These are phyloP conservation scores for Agastache rugosa DNA, from an alignment of 257 asterid genomes.

Conservation along the genomic window DNA sequence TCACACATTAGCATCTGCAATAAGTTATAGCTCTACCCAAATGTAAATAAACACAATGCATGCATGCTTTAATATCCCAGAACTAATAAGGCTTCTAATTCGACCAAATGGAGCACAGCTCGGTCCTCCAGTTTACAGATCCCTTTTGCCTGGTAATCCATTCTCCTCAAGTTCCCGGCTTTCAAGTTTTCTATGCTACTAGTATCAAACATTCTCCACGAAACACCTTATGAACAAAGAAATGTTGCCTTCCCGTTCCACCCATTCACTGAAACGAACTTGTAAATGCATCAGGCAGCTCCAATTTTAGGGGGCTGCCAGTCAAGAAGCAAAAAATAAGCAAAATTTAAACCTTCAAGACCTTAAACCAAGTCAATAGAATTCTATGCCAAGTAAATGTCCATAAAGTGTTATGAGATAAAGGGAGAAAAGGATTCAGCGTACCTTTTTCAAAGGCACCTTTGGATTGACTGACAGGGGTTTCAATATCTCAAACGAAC, in stretches of 20 bases:
- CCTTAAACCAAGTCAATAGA: neutral
- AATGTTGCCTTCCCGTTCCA: constrained; percentile 25
- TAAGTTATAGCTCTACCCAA: constrained; percentile 23
- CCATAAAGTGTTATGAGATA: neutral
- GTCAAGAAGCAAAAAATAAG: neutral
- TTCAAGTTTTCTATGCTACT: constrained; percentile 19
- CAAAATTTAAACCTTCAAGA: neutral
- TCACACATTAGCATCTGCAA: constrained; percentile 23
- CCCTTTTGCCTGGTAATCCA: constrained; percentile 31
- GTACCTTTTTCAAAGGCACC: constrained; percentile 68
- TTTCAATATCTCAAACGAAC: constrained; percentile 74
- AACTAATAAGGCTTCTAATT: constrained; percentile 32
- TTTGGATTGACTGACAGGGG: constrained; percentile 50
- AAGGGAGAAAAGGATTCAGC: neutral
- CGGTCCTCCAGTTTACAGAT: neutral
- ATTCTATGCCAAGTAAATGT: neutral
- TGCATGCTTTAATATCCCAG: constrained; percentile 29
- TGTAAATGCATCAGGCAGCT: constrained; percentile 38
- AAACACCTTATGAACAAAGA: constrained; percentile 22
- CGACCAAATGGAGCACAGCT: constrained; percentile 30
- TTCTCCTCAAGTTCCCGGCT: constrained; percentile 28
- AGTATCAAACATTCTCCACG: constrained; percentile 29
- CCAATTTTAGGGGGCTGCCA: constrained; percentile 66
- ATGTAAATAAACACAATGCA: constrained; percentile 26
- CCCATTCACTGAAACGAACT: constrained; percentile 35